Percentiles rank a stretch among this genome's conserved stretches.
These are phyloP conservation scores for Monosporascus sp. DNA, from an alignment of 2,329 filamentous ascomycete genomes.

Conservation along the genomic window DNA sequence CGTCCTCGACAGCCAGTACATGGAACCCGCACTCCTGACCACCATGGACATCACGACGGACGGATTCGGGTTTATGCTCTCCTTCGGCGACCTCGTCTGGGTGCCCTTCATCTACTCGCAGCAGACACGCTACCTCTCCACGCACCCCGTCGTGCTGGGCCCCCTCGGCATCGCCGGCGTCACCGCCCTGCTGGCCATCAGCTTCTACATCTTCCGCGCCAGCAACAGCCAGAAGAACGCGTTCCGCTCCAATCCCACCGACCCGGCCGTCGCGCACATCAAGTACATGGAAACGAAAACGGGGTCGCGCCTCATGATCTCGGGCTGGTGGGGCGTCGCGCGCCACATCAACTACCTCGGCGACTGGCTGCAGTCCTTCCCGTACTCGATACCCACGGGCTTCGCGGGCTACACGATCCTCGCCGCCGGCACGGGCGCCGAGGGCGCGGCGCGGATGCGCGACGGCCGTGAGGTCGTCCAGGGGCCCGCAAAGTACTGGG, in stretches of 20 bases:
- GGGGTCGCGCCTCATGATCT: constrained; percentile 74
- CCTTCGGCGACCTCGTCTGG: constrained; percentile 91
- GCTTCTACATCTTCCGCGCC: constrained; percentile 91
- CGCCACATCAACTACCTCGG: constrained; percentile 95
- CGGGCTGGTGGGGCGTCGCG: constrained; percentile 89
- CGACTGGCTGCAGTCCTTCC: constrained; percentile 92
- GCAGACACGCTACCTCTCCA: constrained; percentile 78
- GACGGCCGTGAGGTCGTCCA: constrained; percentile 63
- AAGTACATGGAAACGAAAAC: constrained; percentile 79
- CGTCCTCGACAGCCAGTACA: constrained; percentile 77
- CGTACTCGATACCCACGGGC: constrained; percentile 82
- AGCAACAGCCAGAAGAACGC: constrained; percentile 93
- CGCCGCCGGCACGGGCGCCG: constrained; percentile 43
- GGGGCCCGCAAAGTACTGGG: constrained; percentile 73
- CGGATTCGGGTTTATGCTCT: constrained; percentile 91
- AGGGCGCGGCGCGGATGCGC: constrained; percentile 50
- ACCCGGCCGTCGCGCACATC: constrained; percentile 73
- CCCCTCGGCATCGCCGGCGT: constrained; percentile 59
- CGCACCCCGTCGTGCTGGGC: constrained; percentile 77
- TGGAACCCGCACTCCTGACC: constrained; percentile 83
- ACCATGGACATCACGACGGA: constrained; percentile 93
- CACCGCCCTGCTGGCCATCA: constrained; percentile 60
- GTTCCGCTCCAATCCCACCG: constrained; percentile 81
- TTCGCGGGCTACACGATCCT: constrained; percentile 75
- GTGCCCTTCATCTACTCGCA: constrained; percentile 84